These are phyloP conservation scores for Aciculoconidium aculeatum DNA, from an alignment of 805 yeast genomes.

Conservation along the genomic window DNA sequence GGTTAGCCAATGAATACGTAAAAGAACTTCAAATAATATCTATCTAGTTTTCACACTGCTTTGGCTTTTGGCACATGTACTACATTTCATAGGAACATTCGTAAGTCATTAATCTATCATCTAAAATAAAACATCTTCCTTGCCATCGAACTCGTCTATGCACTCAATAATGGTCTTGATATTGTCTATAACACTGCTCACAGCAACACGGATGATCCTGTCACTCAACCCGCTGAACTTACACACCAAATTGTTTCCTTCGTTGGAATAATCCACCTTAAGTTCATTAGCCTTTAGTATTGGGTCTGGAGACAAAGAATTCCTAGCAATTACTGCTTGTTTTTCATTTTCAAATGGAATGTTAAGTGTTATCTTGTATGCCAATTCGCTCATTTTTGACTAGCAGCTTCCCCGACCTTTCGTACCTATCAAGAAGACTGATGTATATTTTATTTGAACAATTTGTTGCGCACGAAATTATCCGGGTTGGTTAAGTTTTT, in stretches of 20 bases:
- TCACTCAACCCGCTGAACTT: conserved; percentile 60
- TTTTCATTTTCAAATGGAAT: conserved; percentile 57
- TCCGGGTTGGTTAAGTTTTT: too few species aligned
- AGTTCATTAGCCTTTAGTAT: conserved; percentile 69
- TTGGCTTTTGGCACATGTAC: background rate
- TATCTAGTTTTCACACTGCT: too few species aligned
- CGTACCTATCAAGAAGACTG: too few species aligned
- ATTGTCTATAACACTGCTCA: conserved; percentile 73
- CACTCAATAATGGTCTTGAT: conserved; percentile 75
- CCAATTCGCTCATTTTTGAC: too few species aligned
- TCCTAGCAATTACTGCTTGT: conserved; percentile 61
- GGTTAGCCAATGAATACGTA: too few species aligned
- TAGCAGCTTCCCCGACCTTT: conserved; percentile 1
- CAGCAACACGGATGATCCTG: conserved; percentile 76
- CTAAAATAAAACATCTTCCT: conserved; percentile 18
- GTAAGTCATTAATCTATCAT: too few species aligned
- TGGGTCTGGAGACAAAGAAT: conserved; percentile 72
- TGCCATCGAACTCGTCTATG: conserved; percentile 59
- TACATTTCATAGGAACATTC: too few species aligned
- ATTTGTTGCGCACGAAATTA: too few species aligned
- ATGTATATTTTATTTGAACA: too few species aligned
- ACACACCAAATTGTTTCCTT: conserved; percentile 35
- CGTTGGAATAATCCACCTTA: conserved; percentile 36
- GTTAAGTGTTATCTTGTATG: conserved; percentile 26
- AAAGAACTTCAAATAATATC: too few species aligned